Percentiles rank a stretch among this genome's conserved stretches.
phyloP scores from a whole-genome alignment of 495 filamentous ascomycete genomes.

The Trypethelium eluteriae region DNA sequence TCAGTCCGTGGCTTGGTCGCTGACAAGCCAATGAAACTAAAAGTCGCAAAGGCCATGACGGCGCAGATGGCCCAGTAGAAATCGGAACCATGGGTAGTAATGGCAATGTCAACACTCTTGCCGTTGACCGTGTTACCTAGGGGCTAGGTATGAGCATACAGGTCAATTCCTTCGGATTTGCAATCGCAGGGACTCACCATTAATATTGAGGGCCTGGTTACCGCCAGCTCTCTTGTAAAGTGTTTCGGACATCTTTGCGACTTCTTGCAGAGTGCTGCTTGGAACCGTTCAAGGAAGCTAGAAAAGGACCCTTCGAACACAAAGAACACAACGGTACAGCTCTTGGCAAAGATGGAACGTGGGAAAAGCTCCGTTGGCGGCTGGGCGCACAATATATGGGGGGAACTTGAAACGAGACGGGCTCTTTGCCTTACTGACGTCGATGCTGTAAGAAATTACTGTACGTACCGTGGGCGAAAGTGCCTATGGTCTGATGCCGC shows the following conservation, averaged over 20 bases:
- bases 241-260: conserved; percentile 1
- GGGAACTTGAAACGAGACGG: neutral
- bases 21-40: conserved; percentile 40
- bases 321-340: neutral
- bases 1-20: conserved; percentile 43
- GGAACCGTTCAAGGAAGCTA: neutral
- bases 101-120: conserved; percentile 44
- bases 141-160: neutral
- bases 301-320: neutral
- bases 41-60: conserved; percentile 41
- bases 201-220: conserved; percentile 47
- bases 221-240: conserved; percentile 10
- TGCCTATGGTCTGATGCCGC: neutral
- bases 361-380: neutral
- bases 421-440: neutral
- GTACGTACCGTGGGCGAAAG: neutral
- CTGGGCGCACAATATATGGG: conserved; percentile 6
- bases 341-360: neutral
- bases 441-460: neutral
- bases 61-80: conserved; percentile 52
- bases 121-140: conserved; percentile 33
- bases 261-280: neutral
- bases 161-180: neutral
- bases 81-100: conserved; percentile 55
- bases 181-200: conserved; percentile 29